Conservation (phyloP, 495 filamentous ascomycete species). For the Halenospora varia region DNA sequence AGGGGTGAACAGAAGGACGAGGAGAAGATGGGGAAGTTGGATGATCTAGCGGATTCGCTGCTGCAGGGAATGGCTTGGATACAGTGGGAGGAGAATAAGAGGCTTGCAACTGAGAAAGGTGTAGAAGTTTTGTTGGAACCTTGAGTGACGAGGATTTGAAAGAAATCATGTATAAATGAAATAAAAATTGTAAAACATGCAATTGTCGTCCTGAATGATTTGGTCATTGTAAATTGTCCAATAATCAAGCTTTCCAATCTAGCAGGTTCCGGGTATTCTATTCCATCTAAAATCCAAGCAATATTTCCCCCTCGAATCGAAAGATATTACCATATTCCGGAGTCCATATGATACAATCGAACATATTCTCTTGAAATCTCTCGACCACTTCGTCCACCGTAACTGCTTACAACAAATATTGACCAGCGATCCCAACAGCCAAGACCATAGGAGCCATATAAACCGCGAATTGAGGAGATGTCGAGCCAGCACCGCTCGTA, state of each 20-base stretch:
- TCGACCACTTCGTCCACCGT: not conserved
- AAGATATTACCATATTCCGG: not conserved
- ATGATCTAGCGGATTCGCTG: conserved; percentile 88
- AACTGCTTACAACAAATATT: not conserved
- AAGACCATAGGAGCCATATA: conserved; percentile 3
- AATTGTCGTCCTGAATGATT: too few species aligned
- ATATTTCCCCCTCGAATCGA: not conserved
- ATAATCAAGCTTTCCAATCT: not conserved
- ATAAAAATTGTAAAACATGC: too few species aligned
- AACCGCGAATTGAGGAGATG: conserved; percentile 5
- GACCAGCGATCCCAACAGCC: conserved; percentile 12
- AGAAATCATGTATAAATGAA: not conserved
- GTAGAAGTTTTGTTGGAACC: conserved; percentile 20
- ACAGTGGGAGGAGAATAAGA: conserved; percentile 72
- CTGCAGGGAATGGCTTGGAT: conserved; percentile 85
- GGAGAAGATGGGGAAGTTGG: conserved; percentile 58
- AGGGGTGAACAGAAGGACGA: conserved; percentile 14
- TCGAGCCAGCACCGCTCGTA: conserved; percentile 10
- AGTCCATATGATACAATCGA: not conserved
- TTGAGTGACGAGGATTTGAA: not conserved
- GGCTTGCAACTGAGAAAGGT: conserved; percentile 21
- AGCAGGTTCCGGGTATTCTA: not conserved
- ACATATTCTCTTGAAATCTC: not conserved
- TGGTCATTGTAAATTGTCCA: not conserved
- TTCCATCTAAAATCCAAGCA: not conserved